Base-by-base conservation (phyloP, 1,284 basidiomycete species). In the Omphalotus olearius region DNA sequence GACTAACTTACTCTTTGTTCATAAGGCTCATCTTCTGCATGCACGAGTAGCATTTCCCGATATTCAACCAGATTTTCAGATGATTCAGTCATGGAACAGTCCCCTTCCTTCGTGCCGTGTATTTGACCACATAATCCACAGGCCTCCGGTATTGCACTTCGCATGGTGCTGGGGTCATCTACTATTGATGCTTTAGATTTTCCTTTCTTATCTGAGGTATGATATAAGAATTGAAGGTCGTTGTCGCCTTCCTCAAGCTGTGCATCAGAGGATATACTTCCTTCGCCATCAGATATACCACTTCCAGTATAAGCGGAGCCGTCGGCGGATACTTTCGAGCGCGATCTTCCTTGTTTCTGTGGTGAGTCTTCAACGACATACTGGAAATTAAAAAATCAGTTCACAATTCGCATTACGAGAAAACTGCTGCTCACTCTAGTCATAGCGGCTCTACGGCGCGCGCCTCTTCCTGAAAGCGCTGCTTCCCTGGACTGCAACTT, bases 21-120 rank as follows among this genome's bases (percentile, higher is more conserved):
- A 59, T 78, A 73, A 40, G 85, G 70, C 57, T 90, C 88, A 55
- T 83, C 80, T 7, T 76, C 73, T 11, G 76, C 70, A 56, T 85
- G 72, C 25, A 76, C 66, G 52, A 89, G 66, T 36, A 90, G 66
- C 66, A 87, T 81, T 43, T 76, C 72, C 38, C 88, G 76, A 60
- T 81, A 90, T 58, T 86, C 80, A 16, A 78, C 77, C 20, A 90
- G 69, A 61, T 88, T 80, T 52, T 79, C 73, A 5, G 85, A 79
- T 46, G 69, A 75, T 23, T 81, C 73, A 3, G 77, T 78, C 86
- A 89, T 86, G n/a, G 61, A 60, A 59, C 87, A 90, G 38, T 69
- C 62, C 13, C 78, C 70, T 16, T 63, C 72, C 30, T 13, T 33
- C 33, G 63, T 63, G 41, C 64, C 71, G 59, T 90, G 87, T 4